Evolutionary conservation across 73 alveolate genomes (phyloP), one percentile per base, ranked within the genome.

Genomic region (Symbiodinium pilosum): DNA sequence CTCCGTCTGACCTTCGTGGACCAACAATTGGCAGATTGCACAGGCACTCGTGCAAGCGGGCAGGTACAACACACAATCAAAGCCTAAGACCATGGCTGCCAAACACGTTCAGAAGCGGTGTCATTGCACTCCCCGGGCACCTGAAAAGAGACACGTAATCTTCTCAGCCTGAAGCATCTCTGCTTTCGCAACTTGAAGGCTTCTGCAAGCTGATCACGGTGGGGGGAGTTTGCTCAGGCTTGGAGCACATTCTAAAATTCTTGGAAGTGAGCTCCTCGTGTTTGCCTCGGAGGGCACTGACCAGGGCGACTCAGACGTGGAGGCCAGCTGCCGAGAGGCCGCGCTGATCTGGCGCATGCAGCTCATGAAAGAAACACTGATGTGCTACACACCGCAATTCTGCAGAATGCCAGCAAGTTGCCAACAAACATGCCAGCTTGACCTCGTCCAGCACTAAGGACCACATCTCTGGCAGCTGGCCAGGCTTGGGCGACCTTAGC

Each of bases 401-500:
- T 9, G 59, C 59, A 47, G 6, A 47, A 47, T 14, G 59, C 59
- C 6, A 47, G 14, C 59, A 47, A 14, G 59, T 9, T 47, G 21
- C 14, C 59, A 47, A n/a, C n/a, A n/a, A n/a, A n/a, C n/a, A n/a
- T n/a, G n/a, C n/a, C n/a, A n/a, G n/a, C 59, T 47, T 21, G 75
- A 36, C 77, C 77, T 64, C 77, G 16, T 64, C 77, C 77, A 64
- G 77, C 77, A 64, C 77, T 7, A 64, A 36, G 16, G 77, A 64
- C 77, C 77, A 64, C 77, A 64, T 64, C 77, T 64, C 77, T 30
- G 77, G 77, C 77, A 64, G 77, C 28, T 64, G 77, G 36, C 11
- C 77, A 64, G 40, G 32, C 36, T 64, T 18, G 77, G 77, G 32
- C 21, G 77, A 30, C 77, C 77, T 64, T 9, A 30, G n/a, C n/a